These are phyloP conservation scores for Sideroxylon spinosum DNA, from an alignment of 179 eudicot genomes.

Conservation along the genomic window DNA sequence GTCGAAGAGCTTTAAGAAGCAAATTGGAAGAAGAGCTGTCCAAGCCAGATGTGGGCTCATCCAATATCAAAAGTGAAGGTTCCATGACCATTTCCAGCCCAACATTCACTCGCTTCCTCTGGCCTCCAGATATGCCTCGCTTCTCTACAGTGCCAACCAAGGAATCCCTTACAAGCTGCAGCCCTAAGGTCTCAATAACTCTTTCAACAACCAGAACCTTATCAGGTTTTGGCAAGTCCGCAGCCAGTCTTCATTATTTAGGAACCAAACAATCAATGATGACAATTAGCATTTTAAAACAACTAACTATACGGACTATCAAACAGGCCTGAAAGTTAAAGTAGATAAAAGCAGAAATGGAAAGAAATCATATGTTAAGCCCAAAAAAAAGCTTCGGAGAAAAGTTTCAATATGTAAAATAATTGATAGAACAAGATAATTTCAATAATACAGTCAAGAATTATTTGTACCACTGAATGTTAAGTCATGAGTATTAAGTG, in stretches of 20 bases:
- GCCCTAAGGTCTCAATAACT: conserved; percentile 80
- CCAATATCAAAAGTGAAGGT: conserved; percentile 89
- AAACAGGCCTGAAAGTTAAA: neutral
- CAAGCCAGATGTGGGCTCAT: conserved; percentile 98
- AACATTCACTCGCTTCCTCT: conserved; percentile 89
- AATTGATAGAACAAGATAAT: neutral
- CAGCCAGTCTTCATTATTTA: conserved; percentile 47
- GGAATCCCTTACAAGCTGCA: conserved; percentile 77
- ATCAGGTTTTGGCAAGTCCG: conserved; percentile 62
- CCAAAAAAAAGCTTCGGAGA: neutral
- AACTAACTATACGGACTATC: neutral
- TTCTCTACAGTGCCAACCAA: conserved; percentile 91
- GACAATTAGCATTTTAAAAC: conserved; percentile 14
- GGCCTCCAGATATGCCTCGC: conserved; percentile 97
- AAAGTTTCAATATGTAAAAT: neutral
- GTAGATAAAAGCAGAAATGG: conserved; percentile 1
- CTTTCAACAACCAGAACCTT: conserved; percentile 86
- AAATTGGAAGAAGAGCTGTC: conserved; percentile 90
- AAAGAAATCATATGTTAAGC: neutral
- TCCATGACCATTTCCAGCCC: conserved; percentile 99
- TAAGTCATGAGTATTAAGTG: neutral
- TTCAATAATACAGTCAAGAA: neutral
- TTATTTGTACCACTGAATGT: neutral
- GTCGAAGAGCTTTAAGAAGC: conserved; percentile 77
- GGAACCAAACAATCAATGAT: conserved; percentile 4